Conservation (phyloP, 225 moss, liverwort and hornwort genomes). For the Polytrichum commune region DNA sequence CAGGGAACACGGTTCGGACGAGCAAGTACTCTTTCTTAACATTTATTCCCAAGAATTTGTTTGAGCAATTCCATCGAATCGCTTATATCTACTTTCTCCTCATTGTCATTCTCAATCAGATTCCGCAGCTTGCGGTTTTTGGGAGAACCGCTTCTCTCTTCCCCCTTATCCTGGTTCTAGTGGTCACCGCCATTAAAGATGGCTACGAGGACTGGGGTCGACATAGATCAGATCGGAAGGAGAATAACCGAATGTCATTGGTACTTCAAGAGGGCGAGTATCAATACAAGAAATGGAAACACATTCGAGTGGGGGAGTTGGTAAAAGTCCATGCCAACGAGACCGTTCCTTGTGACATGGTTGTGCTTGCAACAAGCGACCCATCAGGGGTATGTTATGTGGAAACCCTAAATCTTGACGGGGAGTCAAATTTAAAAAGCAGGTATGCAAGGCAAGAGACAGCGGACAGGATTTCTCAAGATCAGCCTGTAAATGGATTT, state of each 20-base stretch:
- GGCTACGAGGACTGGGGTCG: conserved; percentile 91
- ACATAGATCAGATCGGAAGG: conserved; percentile 61
- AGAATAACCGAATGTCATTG: conserved; percentile 71
- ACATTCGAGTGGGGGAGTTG: conserved; percentile 76
- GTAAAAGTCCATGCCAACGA: conserved; percentile 76
- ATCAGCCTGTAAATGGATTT: conserved; percentile 40
- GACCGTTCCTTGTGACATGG: conserved; percentile 74
- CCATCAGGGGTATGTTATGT: conserved; percentile 70
- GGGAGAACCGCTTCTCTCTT: conserved; percentile 87
- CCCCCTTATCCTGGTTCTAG: conserved; percentile 76
- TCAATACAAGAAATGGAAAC: conserved; percentile 70
- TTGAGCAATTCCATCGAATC: conserved; percentile 86
- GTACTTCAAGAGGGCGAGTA: conserved; percentile 55
- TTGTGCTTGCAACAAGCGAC: conserved; percentile 71
- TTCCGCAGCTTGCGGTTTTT: conserved; percentile 83
- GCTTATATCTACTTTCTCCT: conserved; percentile 87
- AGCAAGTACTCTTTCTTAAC: conserved; percentile 82
- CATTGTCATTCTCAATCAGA: conserved; percentile 85
- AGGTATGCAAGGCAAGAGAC: conserved; percentile 79
- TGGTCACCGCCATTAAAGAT: conserved; percentile 87
- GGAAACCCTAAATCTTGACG: conserved; percentile 90
- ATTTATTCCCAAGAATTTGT: conserved; percentile 76
- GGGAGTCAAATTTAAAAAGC: conserved; percentile 89
- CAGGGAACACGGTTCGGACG: conserved; percentile 70
- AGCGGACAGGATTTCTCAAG: conserved; percentile 33